Base-by-base conservation (phyloP, 306 rosid species). In the Fagus crenata region DNA sequence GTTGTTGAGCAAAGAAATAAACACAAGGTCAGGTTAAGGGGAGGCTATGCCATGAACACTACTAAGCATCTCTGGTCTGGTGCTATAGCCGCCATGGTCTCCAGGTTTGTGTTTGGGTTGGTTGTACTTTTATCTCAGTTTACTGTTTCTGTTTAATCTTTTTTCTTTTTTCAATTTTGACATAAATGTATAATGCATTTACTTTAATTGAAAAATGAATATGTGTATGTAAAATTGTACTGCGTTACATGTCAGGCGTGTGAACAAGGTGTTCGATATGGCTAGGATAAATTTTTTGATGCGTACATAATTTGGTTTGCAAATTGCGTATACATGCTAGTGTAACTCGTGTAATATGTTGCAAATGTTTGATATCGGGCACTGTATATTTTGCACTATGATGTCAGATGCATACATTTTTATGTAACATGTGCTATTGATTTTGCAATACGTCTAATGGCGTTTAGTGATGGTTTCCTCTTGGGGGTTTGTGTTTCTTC, bases 1-100 rank as follows among this genome's bases (percentile, higher is more conserved):
- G 41, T 41, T 61, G 82, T 81, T 60, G 84, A 31, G 83, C 81
- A 69, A 51, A 81, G 37, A 70, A 77, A 70, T 72, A 83, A 65
- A 28, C 80, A 61, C 79, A 89, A 82, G 78, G 79, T 81, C 78
- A 71, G 77, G 81, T 72, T 80, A 15, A 89, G 86, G 54, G 78
- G 83, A 71, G 85, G 90, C 17, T 37, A 72, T 73, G 97, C 96
- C 71, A 78, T 95, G 86, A 95, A 92, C 86, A 85, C 96, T 72
- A 89, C 97, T 60, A 95, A 88, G 68, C 97, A 95, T 84, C 89
- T 95, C 9, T 95, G 97, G 99, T 81, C 99, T 59, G 99, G 97
- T 83, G 97, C 97, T 40, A 78, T 90, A 7, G 97, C 97, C n/a
- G 97, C 99, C 77, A 92, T 95, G 99, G 99, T 95, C 84, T 92